These are phyloP conservation scores for Candida tropicalis DNA, from an alignment of 1,139 yeast species.

Conservation along the genomic window DNA sequence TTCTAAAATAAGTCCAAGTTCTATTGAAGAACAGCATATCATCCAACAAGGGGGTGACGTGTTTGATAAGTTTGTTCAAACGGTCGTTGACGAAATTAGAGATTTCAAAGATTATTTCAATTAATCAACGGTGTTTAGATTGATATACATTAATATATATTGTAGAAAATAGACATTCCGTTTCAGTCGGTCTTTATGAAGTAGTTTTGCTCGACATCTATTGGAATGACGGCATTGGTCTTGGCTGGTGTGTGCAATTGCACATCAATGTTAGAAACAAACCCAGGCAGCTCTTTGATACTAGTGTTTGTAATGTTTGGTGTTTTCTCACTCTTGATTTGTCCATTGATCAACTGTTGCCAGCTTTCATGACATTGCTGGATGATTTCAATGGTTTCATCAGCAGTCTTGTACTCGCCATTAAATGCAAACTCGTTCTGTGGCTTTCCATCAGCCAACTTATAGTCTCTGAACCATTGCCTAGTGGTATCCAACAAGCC, in stretches of 20 bases:
- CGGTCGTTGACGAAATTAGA: conserved; percentile 56
- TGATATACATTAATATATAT: background rate
- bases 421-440: conserved; percentile 83
- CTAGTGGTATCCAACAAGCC: conserved; percentile 80
- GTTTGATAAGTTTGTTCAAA: conserved; percentile 45
- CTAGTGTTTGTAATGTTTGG: conserved; percentile 60
- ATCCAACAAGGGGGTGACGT: conserved; percentile 48
- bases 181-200: conserved; percentile 14
- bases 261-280: conserved; percentile 19
- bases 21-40: conserved; percentile 62
- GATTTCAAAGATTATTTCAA: conserved; percentile 52
- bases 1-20: conserved; percentile 65
- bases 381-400: conserved; percentile 72
- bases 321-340: conserved; percentile 53
- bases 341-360: conserved; percentile 60
- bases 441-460: conserved; percentile 90
- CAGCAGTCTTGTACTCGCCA: conserved; percentile 75
- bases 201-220: conserved; percentile 20
- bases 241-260: conserved; percentile 20
- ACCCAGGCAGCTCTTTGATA: conserved; percentile 51
- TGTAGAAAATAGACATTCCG: background rate
- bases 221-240: conserved; percentile 33
- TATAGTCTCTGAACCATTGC: conserved; percentile 91
- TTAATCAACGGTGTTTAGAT: conserved; percentile 35
- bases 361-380: conserved; percentile 74